Evolutionary conservation across 352 stramenopile genomes (phyloP).

Genomic region (Phytophthora citricola): DNA sequence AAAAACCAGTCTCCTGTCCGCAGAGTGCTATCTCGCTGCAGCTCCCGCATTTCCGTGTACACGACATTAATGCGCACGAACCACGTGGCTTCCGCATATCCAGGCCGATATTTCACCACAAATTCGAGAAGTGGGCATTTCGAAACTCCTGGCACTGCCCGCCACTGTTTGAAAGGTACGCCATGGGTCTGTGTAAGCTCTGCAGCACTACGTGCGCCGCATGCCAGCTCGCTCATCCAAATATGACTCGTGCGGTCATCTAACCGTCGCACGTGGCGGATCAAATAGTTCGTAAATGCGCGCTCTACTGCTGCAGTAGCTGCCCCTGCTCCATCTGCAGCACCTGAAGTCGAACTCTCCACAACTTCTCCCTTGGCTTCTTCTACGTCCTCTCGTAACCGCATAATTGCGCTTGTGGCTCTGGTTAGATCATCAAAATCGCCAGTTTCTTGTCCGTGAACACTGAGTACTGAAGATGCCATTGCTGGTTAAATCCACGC

Average conservation of each 20-base stretch:
- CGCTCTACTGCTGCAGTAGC: slow-evolving; percentile 41
- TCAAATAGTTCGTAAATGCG: slow-evolving; percentile 82
- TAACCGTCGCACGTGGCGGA: slow-evolving; percentile 80
- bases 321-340: slow-evolving; percentile 16
- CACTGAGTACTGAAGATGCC: slow-evolving; percentile 86
- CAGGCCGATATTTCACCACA: slow-evolving; percentile 76
- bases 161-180: slow-evolving; percentile 88
- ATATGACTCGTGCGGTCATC: slow-evolving; percentile 80
- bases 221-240: slow-evolving; percentile 84
- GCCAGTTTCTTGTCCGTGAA: slow-evolving; percentile 83
- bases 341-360: slow-evolving; percentile 1
- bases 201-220: slow-evolving; percentile 61
- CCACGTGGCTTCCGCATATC: slow-evolving; percentile 80
- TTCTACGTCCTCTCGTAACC: slow-evolving; percentile 28
- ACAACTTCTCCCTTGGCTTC: slow-evolving; percentile 16
- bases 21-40: slow-evolving; percentile 69
- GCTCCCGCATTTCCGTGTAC: slow-evolving; percentile 88
- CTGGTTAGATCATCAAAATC: slow-evolving; percentile 70
- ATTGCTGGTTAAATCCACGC: slow-evolving; percentile 79
- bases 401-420: slow-evolving; percentile 56
- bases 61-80: slow-evolving; percentile 88
- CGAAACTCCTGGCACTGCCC: slow-evolving; percentile 69
- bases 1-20: slow-evolving; percentile 84
- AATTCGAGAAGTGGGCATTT: slow-evolving; percentile 85
- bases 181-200: slow-evolving; percentile 82